phyloP scores from a whole-genome alignment of 2,329 filamentous ascomycete species.

The Fusarium torulosum region DNA sequence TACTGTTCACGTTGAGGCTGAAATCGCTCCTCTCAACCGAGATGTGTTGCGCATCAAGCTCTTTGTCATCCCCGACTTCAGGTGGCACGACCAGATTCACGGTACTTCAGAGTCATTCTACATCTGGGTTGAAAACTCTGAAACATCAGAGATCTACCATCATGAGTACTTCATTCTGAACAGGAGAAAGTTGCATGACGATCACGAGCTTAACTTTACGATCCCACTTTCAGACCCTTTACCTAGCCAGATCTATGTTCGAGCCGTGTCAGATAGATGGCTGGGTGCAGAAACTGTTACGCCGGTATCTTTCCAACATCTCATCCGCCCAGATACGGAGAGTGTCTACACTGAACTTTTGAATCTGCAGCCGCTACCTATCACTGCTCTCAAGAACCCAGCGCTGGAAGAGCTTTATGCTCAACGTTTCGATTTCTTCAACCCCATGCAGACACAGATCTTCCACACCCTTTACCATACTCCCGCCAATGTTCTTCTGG shows the following conservation, averaged over 20 bases:
- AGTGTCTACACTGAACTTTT: conserved; percentile 96
- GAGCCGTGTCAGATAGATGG: conserved; percentile 95
- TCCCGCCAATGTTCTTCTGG: conserved; percentile 88
- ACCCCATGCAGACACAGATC: conserved; percentile 99
- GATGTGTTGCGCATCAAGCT: conserved; percentile 94
- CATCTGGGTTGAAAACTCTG: conserved; percentile 99
- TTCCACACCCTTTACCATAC: conserved; percentile 98
- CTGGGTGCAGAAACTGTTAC: conserved; percentile 95
- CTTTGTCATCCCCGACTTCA: conserved; percentile 87
- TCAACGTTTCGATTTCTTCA: conserved; percentile 94
- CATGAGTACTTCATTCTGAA: conserved; percentile 97
- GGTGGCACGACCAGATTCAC: conserved; percentile 94
- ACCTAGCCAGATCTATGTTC: conserved; percentile 95
- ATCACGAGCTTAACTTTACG: conserved; percentile 98
- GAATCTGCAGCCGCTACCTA: conserved; percentile 88
- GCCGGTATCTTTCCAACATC: conserved; percentile 95
- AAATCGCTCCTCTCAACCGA: conserved; percentile 94
- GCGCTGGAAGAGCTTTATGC: conserved; percentile 89
- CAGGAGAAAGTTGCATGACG: conserved; percentile 88
- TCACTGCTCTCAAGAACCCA: conserved; percentile 88
- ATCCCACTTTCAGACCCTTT: conserved; percentile 94
- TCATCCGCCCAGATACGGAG: conserved; percentile 97
- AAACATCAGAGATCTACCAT: conserved; percentile 97
- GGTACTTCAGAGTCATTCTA: conserved; percentile 97
- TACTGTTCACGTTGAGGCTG: conserved; percentile 88